Evolutionary conservation across 2,329 filamentous ascomycete species (phyloP).

Genomic region (Diaporthe sp.): DNA sequence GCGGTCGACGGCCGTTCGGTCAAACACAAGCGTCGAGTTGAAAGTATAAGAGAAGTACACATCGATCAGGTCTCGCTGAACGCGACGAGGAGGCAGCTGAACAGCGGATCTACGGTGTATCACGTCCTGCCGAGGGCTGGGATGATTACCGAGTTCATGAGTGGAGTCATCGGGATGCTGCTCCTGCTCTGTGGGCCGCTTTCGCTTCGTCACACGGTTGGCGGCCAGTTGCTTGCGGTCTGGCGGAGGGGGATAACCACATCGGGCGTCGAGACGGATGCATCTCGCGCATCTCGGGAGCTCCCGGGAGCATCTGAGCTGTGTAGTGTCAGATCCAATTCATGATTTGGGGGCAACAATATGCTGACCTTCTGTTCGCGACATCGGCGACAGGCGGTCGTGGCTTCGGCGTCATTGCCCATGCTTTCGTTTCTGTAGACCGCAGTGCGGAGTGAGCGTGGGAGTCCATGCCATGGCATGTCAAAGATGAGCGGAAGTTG

Average conservation of each 20-base stretch:
- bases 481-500: not conserved
- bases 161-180: not conserved
- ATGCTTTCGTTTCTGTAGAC: not conserved
- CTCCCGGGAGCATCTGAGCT: slow-evolving; percentile 1
- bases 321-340: not conserved
- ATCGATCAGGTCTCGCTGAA: not conserved
- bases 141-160: not conserved
- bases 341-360: not conserved
- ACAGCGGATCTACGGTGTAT: not conserved
- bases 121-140: not conserved
- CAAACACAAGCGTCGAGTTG: not conserved
- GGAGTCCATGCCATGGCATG: not conserved
- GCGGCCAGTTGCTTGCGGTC: not conserved
- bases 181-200: not conserved
- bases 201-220: not conserved
- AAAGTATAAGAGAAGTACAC: not conserved
- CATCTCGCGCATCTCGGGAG: not conserved
- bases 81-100: not conserved
- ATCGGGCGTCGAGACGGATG: not conserved
- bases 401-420: not conserved
- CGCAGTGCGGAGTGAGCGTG: not conserved
- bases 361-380: not conserved
- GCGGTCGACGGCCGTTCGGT: not conserved
- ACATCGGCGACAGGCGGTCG: not conserved
- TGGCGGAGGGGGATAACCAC: not conserved